A percentile compares a stretch with the other conserved stretches of the same genome.
These are phyloP conservation scores for Inonotus obliquus DNA, from an alignment of 1,284 basidiomycete species.

Conservation along the genomic window DNA sequence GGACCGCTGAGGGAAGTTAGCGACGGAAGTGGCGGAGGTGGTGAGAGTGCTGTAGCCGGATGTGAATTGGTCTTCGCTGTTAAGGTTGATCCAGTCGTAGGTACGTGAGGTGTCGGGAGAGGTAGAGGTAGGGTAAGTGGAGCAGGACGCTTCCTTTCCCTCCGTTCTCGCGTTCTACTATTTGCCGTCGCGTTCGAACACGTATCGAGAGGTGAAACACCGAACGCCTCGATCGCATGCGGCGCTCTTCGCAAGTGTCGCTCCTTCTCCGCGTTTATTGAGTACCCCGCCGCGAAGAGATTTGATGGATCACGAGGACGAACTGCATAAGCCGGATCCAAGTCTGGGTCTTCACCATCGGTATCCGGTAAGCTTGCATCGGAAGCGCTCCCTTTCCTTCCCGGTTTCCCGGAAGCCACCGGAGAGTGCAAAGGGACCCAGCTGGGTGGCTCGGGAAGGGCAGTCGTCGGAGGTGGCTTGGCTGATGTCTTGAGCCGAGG, in stretches of 20 bases:
- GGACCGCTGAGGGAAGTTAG: background rate
- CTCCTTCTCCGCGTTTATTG: conserved; percentile 1
- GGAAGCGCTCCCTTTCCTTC: conserved; percentile 9
- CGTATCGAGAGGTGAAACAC: conserved; percentile 10
- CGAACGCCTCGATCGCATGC: conserved; percentile 12
- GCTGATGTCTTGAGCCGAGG: conserved; percentile 8
- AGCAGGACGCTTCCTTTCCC: conserved; percentile 13
- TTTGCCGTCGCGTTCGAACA: background rate
- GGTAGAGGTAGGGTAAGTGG: conserved; percentile 14
- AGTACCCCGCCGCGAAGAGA: conserved; percentile 10
- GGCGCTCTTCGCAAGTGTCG: conserved; percentile 7
- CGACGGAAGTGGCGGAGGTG: background rate
- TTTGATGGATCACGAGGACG: conserved; percentile 4
- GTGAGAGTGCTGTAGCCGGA: background rate
- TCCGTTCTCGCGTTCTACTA: background rate
- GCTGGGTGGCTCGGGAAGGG: background rate
- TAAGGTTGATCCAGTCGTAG: background rate
- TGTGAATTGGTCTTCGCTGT: background rate
- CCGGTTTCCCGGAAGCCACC: background rate
- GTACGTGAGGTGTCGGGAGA: conserved; percentile 1
- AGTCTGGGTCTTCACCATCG: conserved; percentile 9
- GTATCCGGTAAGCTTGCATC: background rate
- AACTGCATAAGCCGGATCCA: conserved; percentile 14
- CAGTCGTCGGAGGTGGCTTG: background rate
- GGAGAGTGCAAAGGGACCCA: conserved; percentile 12